These are phyloP conservation scores for Forsythia suspensa DNA, from an alignment of 257 asterid genomes.

Conservation along the genomic window DNA sequence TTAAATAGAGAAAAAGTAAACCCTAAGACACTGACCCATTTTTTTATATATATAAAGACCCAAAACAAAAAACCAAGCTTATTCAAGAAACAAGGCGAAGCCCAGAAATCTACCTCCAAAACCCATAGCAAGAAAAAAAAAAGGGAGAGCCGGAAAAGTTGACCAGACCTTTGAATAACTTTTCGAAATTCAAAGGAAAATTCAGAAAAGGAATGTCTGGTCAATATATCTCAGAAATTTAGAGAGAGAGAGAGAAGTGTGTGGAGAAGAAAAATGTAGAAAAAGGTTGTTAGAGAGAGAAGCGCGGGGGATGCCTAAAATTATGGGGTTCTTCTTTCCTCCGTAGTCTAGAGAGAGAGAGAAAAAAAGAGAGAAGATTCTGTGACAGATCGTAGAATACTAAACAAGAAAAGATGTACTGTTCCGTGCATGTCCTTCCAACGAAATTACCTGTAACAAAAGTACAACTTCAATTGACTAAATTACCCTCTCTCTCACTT, in stretches of 20 bases:
- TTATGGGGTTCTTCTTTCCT: slow-evolving; percentile 25
- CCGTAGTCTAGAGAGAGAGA: slow-evolving; percentile 19
- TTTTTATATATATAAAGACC: slow-evolving; percentile 3
- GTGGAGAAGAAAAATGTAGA: slow-evolving; percentile 29
- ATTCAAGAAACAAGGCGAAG: not conserved
- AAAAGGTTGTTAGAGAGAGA: slow-evolving; percentile 29
- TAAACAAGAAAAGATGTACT: slow-evolving; percentile 43
- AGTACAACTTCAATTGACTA: slow-evolving; percentile 9
- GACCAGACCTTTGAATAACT: slow-evolving; percentile 32
- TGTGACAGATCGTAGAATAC: slow-evolving; percentile 25
- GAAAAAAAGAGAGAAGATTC: not conserved
- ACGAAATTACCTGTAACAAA: slow-evolving; percentile 49
- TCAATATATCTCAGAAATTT: slow-evolving; percentile 15
- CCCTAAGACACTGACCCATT: slow-evolving; percentile 47
- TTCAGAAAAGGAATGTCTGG: slow-evolving; percentile 28
- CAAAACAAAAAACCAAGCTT: not conserved
- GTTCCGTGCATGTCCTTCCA: slow-evolving; percentile 74
- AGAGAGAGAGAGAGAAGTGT: slow-evolving; percentile 16
- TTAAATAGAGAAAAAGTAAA: slow-evolving; percentile 21
- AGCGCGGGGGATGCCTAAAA: slow-evolving; percentile 48
- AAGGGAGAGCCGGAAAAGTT: slow-evolving; percentile 28
- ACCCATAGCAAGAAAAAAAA: slow-evolving; percentile 20
- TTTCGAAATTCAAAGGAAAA: slow-evolving; percentile 34
- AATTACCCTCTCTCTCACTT: slow-evolving; percentile 19
- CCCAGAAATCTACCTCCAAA: slow-evolving; percentile 13